Base-by-base conservation (phyloP, 192 early-diverging fungal genomes). In the Podila horticola region DNA sequence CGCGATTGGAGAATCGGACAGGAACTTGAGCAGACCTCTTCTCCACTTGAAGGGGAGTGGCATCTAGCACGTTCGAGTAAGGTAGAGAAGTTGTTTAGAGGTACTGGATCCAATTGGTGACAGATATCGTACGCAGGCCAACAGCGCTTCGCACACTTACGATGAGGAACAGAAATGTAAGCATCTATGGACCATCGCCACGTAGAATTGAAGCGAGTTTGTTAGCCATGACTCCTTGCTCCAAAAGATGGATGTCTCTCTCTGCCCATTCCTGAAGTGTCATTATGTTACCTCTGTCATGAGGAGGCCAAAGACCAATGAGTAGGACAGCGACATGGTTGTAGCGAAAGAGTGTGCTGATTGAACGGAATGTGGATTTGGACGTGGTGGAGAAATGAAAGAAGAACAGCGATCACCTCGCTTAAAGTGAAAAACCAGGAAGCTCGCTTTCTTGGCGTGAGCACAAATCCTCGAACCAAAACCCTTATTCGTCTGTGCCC, bases 21-120 rank as follows among this genome's bases (percentile, higher is more conserved):
- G 33, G 70, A 83, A 85, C 24, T 83, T 86, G 30, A 88, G 75
- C 64, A 88, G 66, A 3, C 77, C 75, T 38, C 84, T 75, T 68
- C 87, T 68, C 85, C 85, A 88, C 26, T 76, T 70, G 55, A 64
- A 67, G 33, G 88, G 88, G 48, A 89, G 68, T 19, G 88, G 88
- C 28, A 89, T 50, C 88, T 89, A 81, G 12, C 52, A 26, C 22
- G 22, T 55, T 26, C 22, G 24, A 22, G 9, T 2, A 55, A 2
- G 52, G 12, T 8, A 24, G 52, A 24, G 51, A 55, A 19, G 52
- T 24, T 55, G 22, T 26, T 26, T 55, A 24, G 55, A 50, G 22
- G 49, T 19, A 7, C 33, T 62, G 17, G 24, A 30, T 30, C 33
- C 2, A 62, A 17, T n/a, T 26, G 20, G 34, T 50, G 55, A 17